Evolutionary conservation across 1,284 basidiomycete genomes (phyloP).

Genomic region (Ceratobasidium sp.): DNA sequence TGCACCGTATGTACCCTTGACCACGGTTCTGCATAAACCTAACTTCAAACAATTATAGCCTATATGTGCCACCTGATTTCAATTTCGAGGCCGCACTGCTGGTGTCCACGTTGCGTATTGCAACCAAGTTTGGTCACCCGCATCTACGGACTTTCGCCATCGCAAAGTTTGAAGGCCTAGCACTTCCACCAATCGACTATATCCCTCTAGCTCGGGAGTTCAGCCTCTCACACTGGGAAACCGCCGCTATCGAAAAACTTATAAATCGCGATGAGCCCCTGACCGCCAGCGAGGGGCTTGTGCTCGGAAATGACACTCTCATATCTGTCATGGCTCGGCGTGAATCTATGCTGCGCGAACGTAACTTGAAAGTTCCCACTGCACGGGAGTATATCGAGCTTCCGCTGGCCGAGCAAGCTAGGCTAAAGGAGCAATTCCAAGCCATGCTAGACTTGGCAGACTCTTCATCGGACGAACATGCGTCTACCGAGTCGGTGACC

Average conservation of each 20-base stretch:
- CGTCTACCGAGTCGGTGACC: not conserved
- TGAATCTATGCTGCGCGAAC: not conserved
- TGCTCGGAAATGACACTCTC: conserved; percentile 9
- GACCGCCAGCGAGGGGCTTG: not conserved
- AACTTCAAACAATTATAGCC: not conserved
- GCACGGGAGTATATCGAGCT: not conserved
- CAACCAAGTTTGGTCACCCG: not conserved
- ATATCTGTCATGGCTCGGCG: not conserved
- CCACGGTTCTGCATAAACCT: too few species aligned
- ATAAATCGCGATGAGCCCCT: conserved; percentile 10
- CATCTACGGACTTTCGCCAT: conserved; percentile 4
- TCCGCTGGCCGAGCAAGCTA: not conserved
- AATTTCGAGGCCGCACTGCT: not conserved
- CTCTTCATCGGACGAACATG: not conserved
- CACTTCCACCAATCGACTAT: not conserved
- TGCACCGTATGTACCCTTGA: not conserved
- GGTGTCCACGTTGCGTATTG: conserved; percentile 1
- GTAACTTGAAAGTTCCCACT: too few species aligned
- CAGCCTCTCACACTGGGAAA: not conserved
- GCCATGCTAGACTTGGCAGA: not conserved
- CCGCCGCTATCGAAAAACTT: conserved; percentile 9
- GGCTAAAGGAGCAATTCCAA: not conserved
- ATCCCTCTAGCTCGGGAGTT: conserved; percentile 1
- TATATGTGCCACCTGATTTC: not conserved
- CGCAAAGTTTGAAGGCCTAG: not conserved